Base-by-base conservation (phyloP, 148 eudicot species). In the Arbutus unedo region DNA sequence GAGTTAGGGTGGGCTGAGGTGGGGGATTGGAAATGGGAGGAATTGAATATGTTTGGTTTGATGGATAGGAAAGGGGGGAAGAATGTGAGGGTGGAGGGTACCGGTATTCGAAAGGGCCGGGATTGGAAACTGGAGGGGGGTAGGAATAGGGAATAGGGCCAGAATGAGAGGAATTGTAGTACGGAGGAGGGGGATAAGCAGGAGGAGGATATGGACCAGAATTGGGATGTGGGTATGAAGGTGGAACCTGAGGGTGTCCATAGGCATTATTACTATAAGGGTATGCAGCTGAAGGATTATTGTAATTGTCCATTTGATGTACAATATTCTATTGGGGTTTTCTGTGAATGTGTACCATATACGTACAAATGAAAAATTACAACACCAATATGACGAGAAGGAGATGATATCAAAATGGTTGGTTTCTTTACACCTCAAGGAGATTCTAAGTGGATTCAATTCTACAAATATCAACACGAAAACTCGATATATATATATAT, bases 1-100 rank as follows among this genome's bases (percentile, higher is more conserved):
- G 86, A 60, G 91, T 87, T 64, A 89, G 77, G 76, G 68, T 88
- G 41, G 88, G 81, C 76, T 77, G 89, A 41, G 79, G 60, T 79
- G 91, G 78, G 62, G 88, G 55, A 81, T 14, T 18, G 47, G 85
- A 48, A 74, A 76, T 6, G 11, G 81, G 83, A 6, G 84, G 86
- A 62, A 54, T 47, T 0, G 87, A 82, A 64, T 76, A 85, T 21
- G 38, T 50, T 43, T 78, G 79, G 57, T 80, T 56, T 13, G 84
- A 11, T 53, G 83, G 78, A 21, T 81, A 73, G 47, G 79, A 49
- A 74, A 73, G 23, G 14, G 83, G 54, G 7, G 87, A 87, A 53
- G 88, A 83, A 81, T 82, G 85, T 18, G 91, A 82, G 73, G 87
- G 78, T 47, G 50, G 86, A 74, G 77, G 88, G 81, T 77, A 81